Evolutionary conservation across 768 basidiomycete genomes (phyloP), one percentile per base, ranked within the genome.

Genomic region (Lepiota venenata): DNA sequence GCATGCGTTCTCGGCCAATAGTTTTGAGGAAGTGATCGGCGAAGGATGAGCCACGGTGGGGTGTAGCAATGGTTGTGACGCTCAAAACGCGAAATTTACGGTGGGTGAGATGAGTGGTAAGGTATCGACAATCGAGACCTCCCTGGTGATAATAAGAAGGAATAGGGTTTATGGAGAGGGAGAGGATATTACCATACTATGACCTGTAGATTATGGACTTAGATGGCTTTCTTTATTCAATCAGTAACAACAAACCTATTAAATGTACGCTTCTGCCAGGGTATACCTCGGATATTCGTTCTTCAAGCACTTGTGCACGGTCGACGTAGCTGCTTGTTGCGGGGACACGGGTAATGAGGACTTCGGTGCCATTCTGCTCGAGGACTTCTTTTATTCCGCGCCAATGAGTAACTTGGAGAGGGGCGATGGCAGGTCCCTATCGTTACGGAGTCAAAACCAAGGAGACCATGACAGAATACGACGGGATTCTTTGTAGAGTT

Each of bases 351-450:
- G 94, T 93, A 63, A 98, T 90, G 62, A 98, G 80, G 35, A 98
- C 90, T 66, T 98, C 88, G 11, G 81, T 81, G 15, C 93, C 95
- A 64, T 89, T 93, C 36, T 88, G 80, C 63, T 95, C 87, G 6
- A 99, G 77, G 15, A 90, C 93, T 66, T 98, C 92, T 63, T 89
- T 87, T 59, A 99, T 96, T 6, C 97, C 97, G 36, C 96, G 82
- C 97, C 97, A 99, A 68, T 99, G 94, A 2, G 88, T 79, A 39
- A 99, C 92, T 63, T 94, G 85, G 15, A 98, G 62, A 3, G 92
- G 85, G 11, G 87, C 84, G 53, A 87, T 89, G 42, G 86, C 72
- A 2, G 80, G 84, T 1, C 89, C n/a, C 88, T 20, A 93, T 86
- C 2, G 83, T 88, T 60, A 94, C 81, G 0, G 84, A 86, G 65